phyloP scores from a whole-genome alignment of 1,284 basidiomycete species.

The Sutorius eximius region DNA sequence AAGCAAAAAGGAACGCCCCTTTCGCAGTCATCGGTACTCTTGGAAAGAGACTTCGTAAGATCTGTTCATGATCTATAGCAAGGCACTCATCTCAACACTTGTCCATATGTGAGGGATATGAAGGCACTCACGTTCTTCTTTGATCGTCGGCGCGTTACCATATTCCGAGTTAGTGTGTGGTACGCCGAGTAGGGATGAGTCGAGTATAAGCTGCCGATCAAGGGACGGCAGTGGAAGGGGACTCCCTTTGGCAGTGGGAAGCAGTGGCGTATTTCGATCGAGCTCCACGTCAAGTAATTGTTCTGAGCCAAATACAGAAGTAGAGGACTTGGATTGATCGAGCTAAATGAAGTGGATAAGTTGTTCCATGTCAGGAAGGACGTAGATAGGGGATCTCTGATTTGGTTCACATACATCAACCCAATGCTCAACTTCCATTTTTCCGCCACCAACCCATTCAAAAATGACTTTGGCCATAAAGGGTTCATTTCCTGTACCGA shows the following conservation, averaged over 20 bases:
- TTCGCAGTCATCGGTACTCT: slow-evolving; percentile 59
- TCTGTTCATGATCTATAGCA: slow-evolving; percentile 40
- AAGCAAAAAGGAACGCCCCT: slow-evolving; percentile 40
- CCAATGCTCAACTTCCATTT: slow-evolving; percentile 68
- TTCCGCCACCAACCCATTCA: slow-evolving; percentile 46
- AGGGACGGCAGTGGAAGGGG: slow-evolving; percentile 31
- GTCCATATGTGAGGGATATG: background rate
- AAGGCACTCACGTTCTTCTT: slow-evolving; percentile 27
- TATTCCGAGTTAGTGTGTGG: background rate
- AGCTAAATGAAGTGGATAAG: slow-evolving; percentile 44
- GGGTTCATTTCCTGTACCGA: slow-evolving; percentile 55
- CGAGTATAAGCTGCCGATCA: slow-evolving; percentile 19
- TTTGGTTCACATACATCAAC: slow-evolving; percentile 54
- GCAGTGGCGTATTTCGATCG: slow-evolving; percentile 57
- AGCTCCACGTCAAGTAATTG: slow-evolving; percentile 73
- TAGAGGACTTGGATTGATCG: slow-evolving; percentile 51
- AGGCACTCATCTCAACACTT: background rate
- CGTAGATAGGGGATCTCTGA: background rate
- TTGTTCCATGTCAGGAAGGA: background rate
- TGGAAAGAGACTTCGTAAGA: slow-evolving; percentile 47
- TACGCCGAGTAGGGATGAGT: background rate
- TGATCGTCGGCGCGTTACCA: background rate
- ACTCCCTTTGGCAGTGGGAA: slow-evolving; percentile 36
- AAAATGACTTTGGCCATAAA: slow-evolving; percentile 66
- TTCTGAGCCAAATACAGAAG: slow-evolving; percentile 60